Conservation (phyloP, 179 eudicot species). For the Corrigiola litoralis region DNA sequence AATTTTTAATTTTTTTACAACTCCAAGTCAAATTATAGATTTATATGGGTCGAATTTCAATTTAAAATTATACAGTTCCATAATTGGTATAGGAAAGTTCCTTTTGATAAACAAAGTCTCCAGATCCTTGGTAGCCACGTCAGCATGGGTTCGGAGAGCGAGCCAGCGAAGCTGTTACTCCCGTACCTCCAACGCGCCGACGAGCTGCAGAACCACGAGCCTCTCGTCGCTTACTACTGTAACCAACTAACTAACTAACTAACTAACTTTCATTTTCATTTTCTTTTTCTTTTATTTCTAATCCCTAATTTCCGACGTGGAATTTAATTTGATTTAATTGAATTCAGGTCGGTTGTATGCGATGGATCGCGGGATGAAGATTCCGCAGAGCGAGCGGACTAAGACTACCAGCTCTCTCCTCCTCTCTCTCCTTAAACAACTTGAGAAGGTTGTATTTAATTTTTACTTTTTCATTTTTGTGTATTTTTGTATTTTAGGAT, state of each 20-base stretch:
- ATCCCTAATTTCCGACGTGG: conserved; percentile 3
- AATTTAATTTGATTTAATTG: not conserved
- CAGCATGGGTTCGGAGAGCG: conserved; percentile 66
- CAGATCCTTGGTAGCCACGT: too few species aligned
- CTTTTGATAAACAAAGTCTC: too few species aligned
- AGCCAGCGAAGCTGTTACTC: conserved; percentile 85
- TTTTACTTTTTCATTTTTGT: not conserved
- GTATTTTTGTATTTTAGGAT: not conserved
- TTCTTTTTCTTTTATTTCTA: not conserved
- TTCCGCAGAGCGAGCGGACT: conserved; percentile 75
- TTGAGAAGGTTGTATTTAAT: conserved; percentile 62
- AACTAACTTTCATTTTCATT: not conserved
- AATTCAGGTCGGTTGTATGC: conserved; percentile 91
- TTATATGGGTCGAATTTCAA: too few species aligned
- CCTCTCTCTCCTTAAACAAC: conserved; percentile 84
- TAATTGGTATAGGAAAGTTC: too few species aligned
- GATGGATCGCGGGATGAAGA: conserved; percentile 89
- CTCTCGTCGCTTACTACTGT: conserved; percentile 98
- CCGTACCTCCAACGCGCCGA: conserved; percentile 98
- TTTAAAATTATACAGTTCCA: too few species aligned
- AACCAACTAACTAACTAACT: too few species aligned
- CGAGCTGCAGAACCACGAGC: conserved; percentile 92
- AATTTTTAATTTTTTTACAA: too few species aligned
- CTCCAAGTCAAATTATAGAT: too few species aligned
- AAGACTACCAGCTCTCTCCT: conserved; percentile 76